Evolutionary conservation across 805 yeast genomes (phyloP).

Genomic region (Lipomyces anomalus): DNA sequence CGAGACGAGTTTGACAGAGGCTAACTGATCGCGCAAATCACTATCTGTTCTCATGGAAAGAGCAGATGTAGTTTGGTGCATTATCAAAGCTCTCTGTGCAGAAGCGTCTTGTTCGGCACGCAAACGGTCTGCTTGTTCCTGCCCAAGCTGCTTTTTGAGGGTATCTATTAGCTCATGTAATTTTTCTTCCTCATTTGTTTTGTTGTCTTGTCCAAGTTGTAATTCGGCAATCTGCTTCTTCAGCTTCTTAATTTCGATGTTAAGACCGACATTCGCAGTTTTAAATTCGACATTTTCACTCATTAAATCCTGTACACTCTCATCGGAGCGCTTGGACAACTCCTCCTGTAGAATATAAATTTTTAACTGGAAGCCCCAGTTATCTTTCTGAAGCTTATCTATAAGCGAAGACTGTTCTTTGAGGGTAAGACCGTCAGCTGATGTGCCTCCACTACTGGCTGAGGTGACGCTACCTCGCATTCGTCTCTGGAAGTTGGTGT

Average conservation of each 20-base stretch:
- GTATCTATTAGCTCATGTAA: not conserved
- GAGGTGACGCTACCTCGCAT: constrained; percentile 11
- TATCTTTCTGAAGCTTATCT: constrained; percentile 27
- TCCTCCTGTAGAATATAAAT: constrained; percentile 24
- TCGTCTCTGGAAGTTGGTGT: constrained; percentile 10
- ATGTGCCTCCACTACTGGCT: constrained; percentile 1
- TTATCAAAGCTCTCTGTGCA: constrained; percentile 6
- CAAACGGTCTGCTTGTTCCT: not conserved
- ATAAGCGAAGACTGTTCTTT: constrained; percentile 25
- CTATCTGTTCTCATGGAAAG: constrained; percentile 9
- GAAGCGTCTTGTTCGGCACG: constrained; percentile 2
- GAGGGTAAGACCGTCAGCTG: constrained; percentile 21
- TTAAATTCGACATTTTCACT: constrained; percentile 25
- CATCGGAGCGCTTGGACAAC: constrained; percentile 25
- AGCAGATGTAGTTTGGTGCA: constrained; percentile 4
- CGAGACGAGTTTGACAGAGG: constrained; percentile 17
- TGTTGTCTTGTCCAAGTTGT: constrained; percentile 7
- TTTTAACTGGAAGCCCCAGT: constrained; percentile 25
- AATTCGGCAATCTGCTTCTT: constrained; percentile 18
- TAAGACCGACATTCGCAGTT: constrained; percentile 18
- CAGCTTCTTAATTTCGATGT: constrained; percentile 20
- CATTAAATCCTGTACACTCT: constrained; percentile 21
- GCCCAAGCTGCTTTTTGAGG: constrained; percentile 1
- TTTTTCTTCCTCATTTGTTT: constrained; percentile 2
- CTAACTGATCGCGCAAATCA: constrained; percentile 13